Conservation (phyloP, 164 flowering plant genomes). For the Amborella trichopoda region DNA sequence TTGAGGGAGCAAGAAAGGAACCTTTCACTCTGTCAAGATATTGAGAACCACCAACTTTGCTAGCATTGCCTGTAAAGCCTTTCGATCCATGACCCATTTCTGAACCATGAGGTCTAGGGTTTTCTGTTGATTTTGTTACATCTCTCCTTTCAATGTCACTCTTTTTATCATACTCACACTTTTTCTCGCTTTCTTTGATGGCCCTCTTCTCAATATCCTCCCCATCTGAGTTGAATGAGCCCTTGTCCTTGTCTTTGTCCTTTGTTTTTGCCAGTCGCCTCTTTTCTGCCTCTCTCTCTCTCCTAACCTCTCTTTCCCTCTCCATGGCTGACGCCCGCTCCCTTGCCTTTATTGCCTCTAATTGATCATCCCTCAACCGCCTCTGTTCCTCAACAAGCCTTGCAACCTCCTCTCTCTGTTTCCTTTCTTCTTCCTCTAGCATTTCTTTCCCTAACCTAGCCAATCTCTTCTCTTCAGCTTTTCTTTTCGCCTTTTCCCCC, state of each 20-base stretch:
- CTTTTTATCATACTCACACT: conserved; percentile 44
- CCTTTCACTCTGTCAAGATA: conserved; percentile 80
- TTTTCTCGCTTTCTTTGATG: conserved; percentile 49
- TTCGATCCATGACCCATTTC: conserved; percentile 38
- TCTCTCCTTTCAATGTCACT: conserved; percentile 47
- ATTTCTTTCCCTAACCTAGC: conserved; percentile 91
- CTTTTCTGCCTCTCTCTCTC: conserved; percentile 44
- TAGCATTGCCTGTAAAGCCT: conserved; percentile 25
- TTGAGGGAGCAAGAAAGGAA: conserved; percentile 63
- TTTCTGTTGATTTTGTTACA: conserved; percentile 23
- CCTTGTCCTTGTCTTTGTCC: conserved; percentile 57
- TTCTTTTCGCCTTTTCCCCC: conserved; percentile 84
- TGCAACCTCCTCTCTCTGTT: conserved; percentile 95
- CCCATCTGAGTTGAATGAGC: conserved; percentile 73
- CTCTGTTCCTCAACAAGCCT: conserved; percentile 85
- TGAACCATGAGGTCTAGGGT: conserved; percentile 21
- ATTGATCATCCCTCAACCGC: conserved; percentile 61
- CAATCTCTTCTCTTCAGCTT: conserved; percentile 93
- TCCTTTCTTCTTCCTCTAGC: conserved; percentile 89
- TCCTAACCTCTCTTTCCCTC: conserved; percentile 48
- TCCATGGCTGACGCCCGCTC: conserved; percentile 12
- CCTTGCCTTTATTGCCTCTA: conserved; percentile 25
- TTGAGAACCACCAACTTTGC: conserved; percentile 37
- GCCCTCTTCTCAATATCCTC: conserved; percentile 56
- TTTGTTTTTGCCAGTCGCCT: conserved; percentile 67